Percentiles rank a stretch among this genome's conserved stretches.
Evolutionary conservation across 257 asterid genomes (phyloP).

Genomic region (Jaltomata sinuosa): DNA sequence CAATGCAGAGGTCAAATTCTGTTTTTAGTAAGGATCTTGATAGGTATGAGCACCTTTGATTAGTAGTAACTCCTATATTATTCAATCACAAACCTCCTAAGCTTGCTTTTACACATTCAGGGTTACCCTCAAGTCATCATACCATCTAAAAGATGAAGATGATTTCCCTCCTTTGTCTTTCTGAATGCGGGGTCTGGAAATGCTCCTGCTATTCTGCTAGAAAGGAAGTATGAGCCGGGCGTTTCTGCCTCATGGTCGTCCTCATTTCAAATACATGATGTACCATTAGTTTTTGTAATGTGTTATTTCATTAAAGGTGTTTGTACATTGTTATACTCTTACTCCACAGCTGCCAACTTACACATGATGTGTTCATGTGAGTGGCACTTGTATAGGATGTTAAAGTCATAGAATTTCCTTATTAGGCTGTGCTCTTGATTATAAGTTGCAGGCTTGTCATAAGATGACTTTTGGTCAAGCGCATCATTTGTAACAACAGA

Average conservation of each 20-base stretch:
- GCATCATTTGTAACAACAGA: background rate
- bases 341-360: background rate
- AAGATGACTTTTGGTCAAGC: background rate
- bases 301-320: background rate
- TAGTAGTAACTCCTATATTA: constrained; percentile 9
- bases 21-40: constrained; percentile 29
- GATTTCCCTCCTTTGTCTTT: constrained; percentile 74
- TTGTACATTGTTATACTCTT: constrained; percentile 19
- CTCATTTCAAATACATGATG: constrained; percentile 1
- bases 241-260: constrained; percentile 25
- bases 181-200: constrained; percentile 17
- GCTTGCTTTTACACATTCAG: constrained; percentile 39
- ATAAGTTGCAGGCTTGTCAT: background rate
- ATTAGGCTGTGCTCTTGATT: background rate
- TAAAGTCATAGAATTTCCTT: background rate
- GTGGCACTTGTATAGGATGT: constrained; percentile 6
- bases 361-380: background rate
- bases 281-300: background rate
- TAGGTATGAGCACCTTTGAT: constrained; percentile 43
- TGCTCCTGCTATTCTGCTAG: background rate
- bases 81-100: background rate
- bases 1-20: constrained; percentile 19
- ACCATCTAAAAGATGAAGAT: constrained; percentile 68
- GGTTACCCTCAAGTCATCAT: constrained; percentile 43
- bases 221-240: constrained; percentile 17